These are phyloP conservation scores for Phytophthora pluvialis DNA, from an alignment of 352 stramenopile genomes.

Conservation along the genomic window DNA sequence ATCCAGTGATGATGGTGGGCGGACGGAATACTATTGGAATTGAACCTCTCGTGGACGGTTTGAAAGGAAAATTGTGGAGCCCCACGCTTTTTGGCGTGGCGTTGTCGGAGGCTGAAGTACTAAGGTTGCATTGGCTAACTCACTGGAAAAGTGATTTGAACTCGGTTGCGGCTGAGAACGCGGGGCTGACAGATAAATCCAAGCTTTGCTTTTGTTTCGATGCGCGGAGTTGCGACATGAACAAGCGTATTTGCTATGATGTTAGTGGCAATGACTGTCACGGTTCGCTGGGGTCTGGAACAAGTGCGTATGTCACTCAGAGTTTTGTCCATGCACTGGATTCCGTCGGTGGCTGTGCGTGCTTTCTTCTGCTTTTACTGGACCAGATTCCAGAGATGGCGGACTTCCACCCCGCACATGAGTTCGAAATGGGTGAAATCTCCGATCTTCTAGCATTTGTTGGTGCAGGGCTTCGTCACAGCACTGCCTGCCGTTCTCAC, in stretches of 20 bases:
- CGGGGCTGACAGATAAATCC: conserved; percentile 69
- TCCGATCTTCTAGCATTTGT: conserved; percentile 71
- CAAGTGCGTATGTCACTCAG: conserved; percentile 66
- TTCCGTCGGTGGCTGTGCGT: conserved; percentile 69
- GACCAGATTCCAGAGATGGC: conserved; percentile 83
- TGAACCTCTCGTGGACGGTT: conserved; percentile 47
- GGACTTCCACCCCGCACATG: conserved; percentile 75
- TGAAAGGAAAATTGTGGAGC: conserved; percentile 80
- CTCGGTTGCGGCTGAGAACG: conserved; percentile 69
- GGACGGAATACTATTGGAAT: conserved; percentile 79
- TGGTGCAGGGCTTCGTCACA: conserved; percentile 56
- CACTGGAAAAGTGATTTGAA: conserved; percentile 79
- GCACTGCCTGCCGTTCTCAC: conserved; percentile 71
- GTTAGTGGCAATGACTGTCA: conserved; percentile 80
- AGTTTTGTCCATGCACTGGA: conserved; percentile 71
- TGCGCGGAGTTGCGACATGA: conserved; percentile 66
- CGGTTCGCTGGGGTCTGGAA: conserved; percentile 72
- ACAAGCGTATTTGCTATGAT: conserved; percentile 68
- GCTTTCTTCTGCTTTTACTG: conserved; percentile 74
- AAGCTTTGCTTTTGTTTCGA: conserved; percentile 87
- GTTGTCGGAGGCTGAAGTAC: conserved; percentile 67
- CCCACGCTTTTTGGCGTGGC: conserved; percentile 78
- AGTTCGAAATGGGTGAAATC: conserved; percentile 75
- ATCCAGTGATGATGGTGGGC: conserved; percentile 68
- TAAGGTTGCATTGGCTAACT: conserved; percentile 75